A percentile compares a stretch with the other conserved stretches of the same genome.
Conservation (phyloP, 2,329 filamentous ascomycete species). For the Ceratocystis diversiconidia region DNA sequence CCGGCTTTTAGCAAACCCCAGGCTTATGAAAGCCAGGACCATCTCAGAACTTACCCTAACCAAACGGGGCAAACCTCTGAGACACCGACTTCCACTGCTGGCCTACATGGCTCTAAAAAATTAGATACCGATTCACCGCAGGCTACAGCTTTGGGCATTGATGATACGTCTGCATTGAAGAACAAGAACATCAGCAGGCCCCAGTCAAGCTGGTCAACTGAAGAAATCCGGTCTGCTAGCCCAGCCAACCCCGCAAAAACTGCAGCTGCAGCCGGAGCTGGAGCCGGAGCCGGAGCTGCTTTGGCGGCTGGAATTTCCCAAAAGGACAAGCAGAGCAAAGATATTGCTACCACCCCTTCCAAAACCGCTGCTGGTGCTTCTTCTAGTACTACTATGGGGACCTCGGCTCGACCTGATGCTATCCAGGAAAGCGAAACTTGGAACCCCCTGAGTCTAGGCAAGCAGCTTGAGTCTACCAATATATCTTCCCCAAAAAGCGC, state of each 20-base stretch:
- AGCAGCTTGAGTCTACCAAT: background rate
- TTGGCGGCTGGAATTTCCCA: background rate
- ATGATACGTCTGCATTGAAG: background rate
- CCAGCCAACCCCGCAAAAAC: background rate
- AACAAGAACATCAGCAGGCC: constrained; percentile 10
- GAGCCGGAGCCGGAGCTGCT: constrained; percentile 5
- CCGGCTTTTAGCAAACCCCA: background rate
- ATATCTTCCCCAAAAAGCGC: background rate
- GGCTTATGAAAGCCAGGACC: background rate
- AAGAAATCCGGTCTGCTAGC: constrained; percentile 14
- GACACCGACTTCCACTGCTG: background rate
- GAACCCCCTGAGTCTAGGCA: constrained; percentile 13
- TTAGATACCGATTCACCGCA: constrained; percentile 7
- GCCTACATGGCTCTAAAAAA: constrained; percentile 5
- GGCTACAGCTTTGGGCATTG: background rate
- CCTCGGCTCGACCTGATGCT: background rate
- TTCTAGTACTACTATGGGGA: background rate
- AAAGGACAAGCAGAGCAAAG: background rate
- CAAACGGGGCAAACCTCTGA: background rate
- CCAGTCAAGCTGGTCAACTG: constrained; percentile 16
- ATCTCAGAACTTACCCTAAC: background rate
- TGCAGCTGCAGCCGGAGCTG: constrained; percentile 1
- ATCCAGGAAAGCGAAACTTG: background rate
- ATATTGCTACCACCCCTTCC: background rate
- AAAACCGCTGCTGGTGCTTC: background rate